Conservation (phyloP, 129 eudicot genomes). For the Cynara cardunculus region DNA sequence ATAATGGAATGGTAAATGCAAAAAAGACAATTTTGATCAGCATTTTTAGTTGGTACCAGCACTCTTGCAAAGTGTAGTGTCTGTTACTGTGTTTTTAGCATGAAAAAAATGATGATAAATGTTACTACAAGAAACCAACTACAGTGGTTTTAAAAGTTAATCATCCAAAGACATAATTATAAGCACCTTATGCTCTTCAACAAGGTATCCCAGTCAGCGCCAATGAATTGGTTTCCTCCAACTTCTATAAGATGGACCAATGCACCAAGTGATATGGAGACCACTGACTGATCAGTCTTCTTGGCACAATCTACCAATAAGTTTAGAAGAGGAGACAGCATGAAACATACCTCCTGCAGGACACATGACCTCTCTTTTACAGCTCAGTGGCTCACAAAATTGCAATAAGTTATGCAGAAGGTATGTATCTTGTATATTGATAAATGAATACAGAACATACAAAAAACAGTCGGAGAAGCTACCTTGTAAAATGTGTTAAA, state of each 20-base stretch:
- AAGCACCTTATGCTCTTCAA: slow-evolving; percentile 83
- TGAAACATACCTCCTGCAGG: slow-evolving; percentile 82
- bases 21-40: neutral
- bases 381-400: neutral
- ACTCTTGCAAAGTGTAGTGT: neutral
- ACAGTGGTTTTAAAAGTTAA: neutral
- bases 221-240: slow-evolving; percentile 91
- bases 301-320: slow-evolving; percentile 89
- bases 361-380: neutral
- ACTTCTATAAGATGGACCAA: slow-evolving; percentile 88
- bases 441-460: neutral
- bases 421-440: neutral
- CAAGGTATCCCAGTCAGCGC: slow-evolving; percentile 85
- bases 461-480: neutral
- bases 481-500: slow-evolving; percentile 95
- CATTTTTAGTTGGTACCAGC: neutral
- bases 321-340: slow-evolving; percentile 83
- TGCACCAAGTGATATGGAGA: slow-evolving; percentile 83
- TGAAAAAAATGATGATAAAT: no score
- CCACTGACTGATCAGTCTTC: slow-evolving; percentile 87
- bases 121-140: neutral
- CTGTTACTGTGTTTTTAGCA: neutral
- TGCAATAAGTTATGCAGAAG: neutral
- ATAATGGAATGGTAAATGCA: neutral
- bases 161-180: neutral